A percentile compares a stretch with the other conserved stretches of the same genome.
Evolutionary conservation across 495 filamentous ascomycete genomes (phyloP).

Genomic region (Bacidia rubella): DNA sequence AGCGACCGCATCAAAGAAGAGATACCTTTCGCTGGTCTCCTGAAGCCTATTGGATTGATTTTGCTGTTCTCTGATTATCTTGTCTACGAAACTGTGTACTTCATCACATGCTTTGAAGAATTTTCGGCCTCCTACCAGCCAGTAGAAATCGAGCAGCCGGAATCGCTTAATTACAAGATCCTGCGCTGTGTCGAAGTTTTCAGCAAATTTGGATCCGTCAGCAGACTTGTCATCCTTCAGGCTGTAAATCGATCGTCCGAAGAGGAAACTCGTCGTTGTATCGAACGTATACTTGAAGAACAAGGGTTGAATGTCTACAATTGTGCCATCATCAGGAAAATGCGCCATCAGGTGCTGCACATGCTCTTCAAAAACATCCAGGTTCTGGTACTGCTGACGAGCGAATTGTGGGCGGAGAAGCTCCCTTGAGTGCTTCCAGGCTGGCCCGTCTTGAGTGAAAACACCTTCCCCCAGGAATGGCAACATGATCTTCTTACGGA

Average conservation of each 20-base stretch:
- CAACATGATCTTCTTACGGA: constrained; percentile 21
- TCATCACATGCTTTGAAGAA: constrained; percentile 27
- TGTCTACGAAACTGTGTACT: constrained; percentile 30
- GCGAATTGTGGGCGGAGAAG: constrained; percentile 34
- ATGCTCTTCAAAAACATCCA: constrained; percentile 10
- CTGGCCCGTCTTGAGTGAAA: constrained; percentile 38
- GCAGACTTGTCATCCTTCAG: constrained; percentile 18
- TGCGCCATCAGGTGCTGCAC: constrained; percentile 10
- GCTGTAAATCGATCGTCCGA: constrained; percentile 30
- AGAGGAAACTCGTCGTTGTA: constrained; percentile 34
- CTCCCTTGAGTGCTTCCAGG: constrained; percentile 40
- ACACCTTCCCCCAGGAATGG: constrained; percentile 39
- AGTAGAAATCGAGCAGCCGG: constrained; percentile 31
- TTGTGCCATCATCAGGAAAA: constrained; percentile 8
- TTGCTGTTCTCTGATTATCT: constrained; percentile 19
- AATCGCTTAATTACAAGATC: constrained; percentile 27
- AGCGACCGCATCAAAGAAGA: constrained; percentile 21
- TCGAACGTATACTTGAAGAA: constrained; percentile 39
- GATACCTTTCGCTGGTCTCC: constrained; percentile 1
- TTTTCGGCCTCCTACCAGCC: constrained; percentile 30
- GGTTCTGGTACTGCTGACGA: constrained; percentile 16
- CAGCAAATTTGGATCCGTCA: constrained; percentile 23
- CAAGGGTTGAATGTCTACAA: constrained; percentile 36
- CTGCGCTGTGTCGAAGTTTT: constrained; percentile 27
- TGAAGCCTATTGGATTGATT: background rate